Base-by-base conservation (phyloP, 305 asterid species). In the Nicotiana rustica region DNA sequence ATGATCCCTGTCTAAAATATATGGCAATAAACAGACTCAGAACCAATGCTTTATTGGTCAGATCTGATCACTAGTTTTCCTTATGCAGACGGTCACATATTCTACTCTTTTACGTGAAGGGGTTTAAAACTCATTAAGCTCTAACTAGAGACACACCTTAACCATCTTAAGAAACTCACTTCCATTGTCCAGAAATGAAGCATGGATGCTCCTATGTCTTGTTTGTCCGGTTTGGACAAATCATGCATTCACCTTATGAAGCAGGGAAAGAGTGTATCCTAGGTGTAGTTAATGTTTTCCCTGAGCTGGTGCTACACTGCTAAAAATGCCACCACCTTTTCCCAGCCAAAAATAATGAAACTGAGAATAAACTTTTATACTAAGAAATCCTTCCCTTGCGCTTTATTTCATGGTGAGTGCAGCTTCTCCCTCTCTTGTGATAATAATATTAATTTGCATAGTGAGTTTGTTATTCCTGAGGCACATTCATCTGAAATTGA, bases 351-450 rank as follows among this genome's bases (percentile, higher is more conserved):
- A 29, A 12, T 65, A 2, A 10, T 25, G 36, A 62, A 62, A 62
- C 4, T 25, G 17, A 21, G 2, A 64, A 64, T 7, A 0, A 49
- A 25, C 44, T 25, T 14, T 25, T 25, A 14, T 13, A 49, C 25
- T 49, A 49, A 73, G 9, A 25, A 49, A 75, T 52, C 29, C 25
- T 73, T 73, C 25, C 1, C 47, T 38, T 25, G 64, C 64, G 25
- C 25, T 73, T 49, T 21, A 21, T 49, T 73, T 49, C 79, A 73
- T 52, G 25, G 17, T 75, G 36, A 25, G 41, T 49, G 79, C 79
- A 73, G 64, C 33, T 25, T 49, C 64, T 49, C 79, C 14, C 3
- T 49, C 25, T 49, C 14, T 25, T 73, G 21, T 73, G 9, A 73
- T 25, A 25, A 47, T 44, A 71, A 49, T 15, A 25, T 73, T 38